A percentile compares a stretch with the other conserved stretches of the same genome.
phyloP scores from a whole-genome alignment of 345 rosid genomes.

The Alliaria petiolata region DNA sequence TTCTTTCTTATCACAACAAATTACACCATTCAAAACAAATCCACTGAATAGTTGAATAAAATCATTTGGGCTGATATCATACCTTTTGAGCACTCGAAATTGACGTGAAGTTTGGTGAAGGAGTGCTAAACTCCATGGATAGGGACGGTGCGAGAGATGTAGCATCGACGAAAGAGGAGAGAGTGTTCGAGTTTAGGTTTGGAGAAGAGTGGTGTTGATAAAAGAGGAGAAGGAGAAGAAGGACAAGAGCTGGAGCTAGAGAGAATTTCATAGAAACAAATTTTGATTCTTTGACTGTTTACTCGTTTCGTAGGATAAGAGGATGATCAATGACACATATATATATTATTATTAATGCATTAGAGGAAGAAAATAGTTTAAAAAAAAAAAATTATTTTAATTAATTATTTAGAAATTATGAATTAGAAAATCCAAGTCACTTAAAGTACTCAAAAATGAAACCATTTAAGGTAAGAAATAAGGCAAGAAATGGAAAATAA shows the following conservation, averaged over 20 bases:
- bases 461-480: background rate
- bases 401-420: background rate
- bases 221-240: constrained; percentile 8
- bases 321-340: background rate
- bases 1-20: no score
- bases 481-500: background rate
- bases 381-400: background rate
- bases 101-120: constrained; percentile 13
- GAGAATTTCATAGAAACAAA: constrained; percentile 25
- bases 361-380: background rate
- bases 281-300: no score
- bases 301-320: background rate
- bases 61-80: no score
- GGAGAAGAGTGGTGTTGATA: background rate
- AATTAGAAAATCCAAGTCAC: background rate
- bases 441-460: background rate
- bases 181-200: no score
- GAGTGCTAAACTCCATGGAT: background rate
- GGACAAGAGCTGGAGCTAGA: background rate
- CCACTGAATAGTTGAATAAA: no score
- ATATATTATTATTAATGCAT: no score
- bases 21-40: no score
- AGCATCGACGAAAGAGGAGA: constrained; percentile 21
- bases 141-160: background rate
- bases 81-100: background rate